Evolutionary conservation across 108 stramenopile genomes (phyloP).

Genomic region (Bacterosira constricta): DNA sequence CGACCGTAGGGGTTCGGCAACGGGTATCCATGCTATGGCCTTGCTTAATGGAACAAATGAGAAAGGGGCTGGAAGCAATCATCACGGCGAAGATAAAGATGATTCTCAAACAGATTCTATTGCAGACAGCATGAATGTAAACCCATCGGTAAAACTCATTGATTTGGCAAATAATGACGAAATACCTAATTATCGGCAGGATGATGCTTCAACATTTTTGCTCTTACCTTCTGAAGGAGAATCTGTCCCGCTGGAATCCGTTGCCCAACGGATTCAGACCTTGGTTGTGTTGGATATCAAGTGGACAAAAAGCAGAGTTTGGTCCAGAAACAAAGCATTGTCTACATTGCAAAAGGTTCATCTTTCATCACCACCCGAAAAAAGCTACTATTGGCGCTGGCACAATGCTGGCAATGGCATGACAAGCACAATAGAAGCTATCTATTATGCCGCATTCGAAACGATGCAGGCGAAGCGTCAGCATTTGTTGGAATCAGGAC

Average conservation of each 20-base stretch:
- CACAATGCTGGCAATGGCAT: slow-evolving; percentile 75
- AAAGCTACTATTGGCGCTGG: slow-evolving; percentile 82
- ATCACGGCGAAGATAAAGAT: neutral
- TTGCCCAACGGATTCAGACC: slow-evolving; percentile 46
- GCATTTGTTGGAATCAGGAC: neutral
- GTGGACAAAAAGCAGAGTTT: slow-evolving; percentile 53
- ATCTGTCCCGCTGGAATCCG: slow-evolving; percentile 63
- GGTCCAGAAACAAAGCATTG: slow-evolving; percentile 32
- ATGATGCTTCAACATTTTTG: slow-evolving; percentile 42
- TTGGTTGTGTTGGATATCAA: slow-evolving; percentile 79
- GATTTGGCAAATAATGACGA: slow-evolving; percentile 28
- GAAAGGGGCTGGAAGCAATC: neutral
- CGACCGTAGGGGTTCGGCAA: slow-evolving; percentile 63
- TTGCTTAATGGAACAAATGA: slow-evolving; percentile 31
- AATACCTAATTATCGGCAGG: slow-evolving; percentile 24
- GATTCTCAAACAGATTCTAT: neutral
- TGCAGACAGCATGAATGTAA: neutral
- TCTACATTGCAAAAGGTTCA: slow-evolving; percentile 62
- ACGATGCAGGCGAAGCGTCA: slow-evolving; percentile 26
- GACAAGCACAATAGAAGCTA: slow-evolving; percentile 78
- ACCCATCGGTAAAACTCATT: slow-evolving; percentile 23
- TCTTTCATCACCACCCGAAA: slow-evolving; percentile 56
- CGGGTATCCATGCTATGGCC: slow-evolving; percentile 65
- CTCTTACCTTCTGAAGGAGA: slow-evolving; percentile 62
- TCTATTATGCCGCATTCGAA: slow-evolving; percentile 74